Evolutionary conservation across 768 basidiomycete genomes (phyloP).

Genomic region (Lactarius hatsudake): DNA sequence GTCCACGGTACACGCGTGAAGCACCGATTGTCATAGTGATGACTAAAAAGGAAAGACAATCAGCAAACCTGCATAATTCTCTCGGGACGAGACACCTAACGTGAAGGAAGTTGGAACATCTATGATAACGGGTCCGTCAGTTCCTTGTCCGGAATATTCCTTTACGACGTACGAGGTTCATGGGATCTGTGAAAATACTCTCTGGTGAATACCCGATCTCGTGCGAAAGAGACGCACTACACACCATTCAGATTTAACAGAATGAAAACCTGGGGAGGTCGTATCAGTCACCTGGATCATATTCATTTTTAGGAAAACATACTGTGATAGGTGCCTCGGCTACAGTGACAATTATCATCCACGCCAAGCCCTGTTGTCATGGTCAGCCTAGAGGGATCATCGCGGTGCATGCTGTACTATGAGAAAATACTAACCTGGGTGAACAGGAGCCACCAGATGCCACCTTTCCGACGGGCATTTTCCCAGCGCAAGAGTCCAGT

Average conservation of each 20-base stretch:
- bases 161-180: slow-evolving; percentile 9
- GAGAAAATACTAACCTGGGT: background rate
- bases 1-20: too few relatives aligned
- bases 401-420: background rate
- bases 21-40: too few relatives aligned
- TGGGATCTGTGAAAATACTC: background rate
- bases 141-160: background rate
- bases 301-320: background rate
- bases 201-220: background rate
- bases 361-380: background rate
- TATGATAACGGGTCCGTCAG: background rate
- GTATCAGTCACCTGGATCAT: background rate
- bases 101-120: slow-evolving; percentile 6
- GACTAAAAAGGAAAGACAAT: background rate
- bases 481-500: slow-evolving; percentile 11
- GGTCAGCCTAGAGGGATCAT: background rate
- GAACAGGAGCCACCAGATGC: slow-evolving; percentile 8
- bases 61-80: background rate
- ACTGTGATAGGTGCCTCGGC: slow-evolving; percentile 1
- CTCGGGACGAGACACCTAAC: background rate
- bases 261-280: background rate
- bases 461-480: background rate
- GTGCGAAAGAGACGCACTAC: background rate
- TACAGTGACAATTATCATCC: slow-evolving; percentile 1
- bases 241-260: slow-evolving; percentile 8